Conservation (phyloP, 139 green algal genomes). For the Chlamydomonas urium region DNA sequence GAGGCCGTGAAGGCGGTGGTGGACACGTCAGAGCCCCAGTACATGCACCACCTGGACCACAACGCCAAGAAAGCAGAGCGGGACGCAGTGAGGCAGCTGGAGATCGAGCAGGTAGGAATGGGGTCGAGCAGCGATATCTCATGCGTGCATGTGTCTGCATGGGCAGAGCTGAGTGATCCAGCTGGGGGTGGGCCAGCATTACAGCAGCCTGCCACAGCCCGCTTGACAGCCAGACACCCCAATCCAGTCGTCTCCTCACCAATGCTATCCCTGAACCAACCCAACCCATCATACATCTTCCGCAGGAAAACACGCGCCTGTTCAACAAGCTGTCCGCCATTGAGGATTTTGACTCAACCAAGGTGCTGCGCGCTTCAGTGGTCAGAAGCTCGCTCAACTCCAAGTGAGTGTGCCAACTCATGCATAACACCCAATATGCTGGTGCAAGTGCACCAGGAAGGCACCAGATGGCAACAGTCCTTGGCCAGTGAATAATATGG, state of each 20-base stretch:
- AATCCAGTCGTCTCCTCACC: too few species aligned
- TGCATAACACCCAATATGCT: too few species aligned
- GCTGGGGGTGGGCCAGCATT: background rate
- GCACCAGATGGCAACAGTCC: too few species aligned
- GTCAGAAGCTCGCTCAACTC: background rate
- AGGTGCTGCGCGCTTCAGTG: background rate
- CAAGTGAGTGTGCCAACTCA: constrained; percentile 5
- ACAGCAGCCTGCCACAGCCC: background rate
- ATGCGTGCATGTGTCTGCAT: background rate
- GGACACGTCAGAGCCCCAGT: background rate
- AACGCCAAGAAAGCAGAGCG: background rate
- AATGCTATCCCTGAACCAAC: too few species aligned
- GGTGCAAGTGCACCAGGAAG: too few species aligned
- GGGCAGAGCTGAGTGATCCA: background rate
- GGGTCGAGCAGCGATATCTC: background rate
- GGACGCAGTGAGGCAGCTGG: background rate
- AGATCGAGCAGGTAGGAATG: background rate
- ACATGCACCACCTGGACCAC: background rate
- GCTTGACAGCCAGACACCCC: background rate
- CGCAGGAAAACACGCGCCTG: background rate
- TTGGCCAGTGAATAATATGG: too few species aligned
- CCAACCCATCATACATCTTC: background rate
- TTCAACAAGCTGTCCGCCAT: background rate
- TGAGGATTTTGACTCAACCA: constrained; percentile 7
- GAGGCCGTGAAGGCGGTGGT: background rate